Evolutionary conservation across 768 basidiomycete genomes (phyloP), one percentile per base, ranked within the genome.

Genomic region (Hericium alpestre): DNA sequence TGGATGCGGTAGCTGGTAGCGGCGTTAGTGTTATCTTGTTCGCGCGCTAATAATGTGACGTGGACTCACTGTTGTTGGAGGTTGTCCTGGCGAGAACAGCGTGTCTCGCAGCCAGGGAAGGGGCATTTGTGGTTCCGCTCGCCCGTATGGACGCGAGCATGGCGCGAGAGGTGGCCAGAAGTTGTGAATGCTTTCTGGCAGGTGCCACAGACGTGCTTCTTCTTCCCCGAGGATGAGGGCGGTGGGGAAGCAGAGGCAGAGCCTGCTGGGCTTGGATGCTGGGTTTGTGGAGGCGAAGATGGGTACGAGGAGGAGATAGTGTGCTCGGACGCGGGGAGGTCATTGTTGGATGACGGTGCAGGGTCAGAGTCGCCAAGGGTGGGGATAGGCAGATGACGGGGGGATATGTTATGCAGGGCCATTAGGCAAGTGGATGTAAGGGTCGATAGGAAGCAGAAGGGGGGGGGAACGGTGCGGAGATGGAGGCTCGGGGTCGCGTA

Each of bases 51-150:
- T 38, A 16, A 39, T 25, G 9, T 7, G 32, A 9, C 32, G 32
- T 32, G 32, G 10, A 76, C 78, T 73, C 63, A 80, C 79, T 80
- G 79, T 61, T 80, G 79, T 62, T 79, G 82, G 16, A 95, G 77
- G 62, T 95, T 95, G 64, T 95, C 93, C 69, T 93, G 90, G 38
- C 92, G 76, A 11, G 89, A 91, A 63, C 93, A 94, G 16, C 88
- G 79, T 1, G 91, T 93, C 64, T 93, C 89, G 69, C 92, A 95
- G 22, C 91, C 92, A n/a, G 93, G 92, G 73, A 91, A 94, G 38
- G 93, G 92, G 66, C 92, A 95, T 58, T 84, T 88, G 74, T 93
- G 90, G 71, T 93, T 93, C 60, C 90, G 79, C 65, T 93, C 92
- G 41, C 92, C 92, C 15, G 92, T 94, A 72, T 94, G 92, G 12